Evolutionary conservation across 148 eudicot species (phyloP).

Genomic region (Euryodendron excelsum): DNA sequence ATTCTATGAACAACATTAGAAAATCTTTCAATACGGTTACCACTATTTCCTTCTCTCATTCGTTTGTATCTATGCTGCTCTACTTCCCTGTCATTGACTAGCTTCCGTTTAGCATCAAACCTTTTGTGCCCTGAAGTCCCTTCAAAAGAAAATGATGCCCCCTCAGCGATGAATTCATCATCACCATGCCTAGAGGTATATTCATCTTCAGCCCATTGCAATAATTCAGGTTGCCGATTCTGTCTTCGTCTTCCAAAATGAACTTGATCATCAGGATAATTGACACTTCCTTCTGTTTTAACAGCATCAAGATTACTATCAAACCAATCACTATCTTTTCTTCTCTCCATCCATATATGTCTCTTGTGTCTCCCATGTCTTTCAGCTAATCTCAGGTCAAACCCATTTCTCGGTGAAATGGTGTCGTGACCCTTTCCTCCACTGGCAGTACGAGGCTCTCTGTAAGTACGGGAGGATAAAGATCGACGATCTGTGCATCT

Average conservation of each 20-base stretch:
- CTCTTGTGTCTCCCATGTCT: constrained; percentile 6
- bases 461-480: constrained; percentile 4
- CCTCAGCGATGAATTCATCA: constrained; percentile 15
- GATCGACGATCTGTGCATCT: constrained; percentile 12
- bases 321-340: constrained; percentile 8
- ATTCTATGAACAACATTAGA: constrained; percentile 17
- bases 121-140: constrained; percentile 13
- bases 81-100: constrained; percentile 15
- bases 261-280: constrained; percentile 10
- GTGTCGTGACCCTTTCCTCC: constrained; percentile 14
- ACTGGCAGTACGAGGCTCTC: constrained; percentile 1
- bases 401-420: constrained; percentile 2
- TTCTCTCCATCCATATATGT: constrained; percentile 14
- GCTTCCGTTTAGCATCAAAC: constrained; percentile 18
- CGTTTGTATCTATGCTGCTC: constrained; percentile 5
- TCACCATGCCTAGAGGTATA: constrained; percentile 12
- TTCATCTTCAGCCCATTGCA: constrained; percentile 17
- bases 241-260: constrained; percentile 11
- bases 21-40: constrained; percentile 17
- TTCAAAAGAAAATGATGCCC: constrained; percentile 17
- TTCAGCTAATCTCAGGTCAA: constrained; percentile 4
- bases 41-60: constrained; percentile 9
- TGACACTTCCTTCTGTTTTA: constrained; percentile 6
- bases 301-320: constrained; percentile 3
- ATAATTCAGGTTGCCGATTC: constrained; percentile 20